A percentile compares a stretch with the other conserved stretches of the same genome.
Conservation (phyloP, 2,329 filamentous ascomycete species). For the Biscogniauxia sp. region DNA sequence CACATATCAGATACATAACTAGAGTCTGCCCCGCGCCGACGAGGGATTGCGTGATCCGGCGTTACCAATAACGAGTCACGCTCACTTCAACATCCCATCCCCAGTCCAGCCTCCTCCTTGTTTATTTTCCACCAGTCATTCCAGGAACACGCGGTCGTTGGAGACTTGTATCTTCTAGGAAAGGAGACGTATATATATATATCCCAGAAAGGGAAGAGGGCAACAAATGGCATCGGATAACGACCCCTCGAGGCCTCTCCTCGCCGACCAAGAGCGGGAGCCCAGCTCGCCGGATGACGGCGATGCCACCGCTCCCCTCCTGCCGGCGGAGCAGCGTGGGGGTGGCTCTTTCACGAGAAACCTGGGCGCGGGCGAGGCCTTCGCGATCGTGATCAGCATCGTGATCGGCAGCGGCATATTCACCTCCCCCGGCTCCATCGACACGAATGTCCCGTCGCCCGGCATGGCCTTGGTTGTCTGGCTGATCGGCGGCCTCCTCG, state of each 20-base stretch:
- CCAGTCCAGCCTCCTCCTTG: not conserved
- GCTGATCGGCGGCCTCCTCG: slow-evolving; percentile 59
- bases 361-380: slow-evolving; percentile 36
- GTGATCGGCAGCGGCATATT: slow-evolving; percentile 66
- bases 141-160: not conserved
- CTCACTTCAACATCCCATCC: not conserved
- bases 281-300: slow-evolving; percentile 1
- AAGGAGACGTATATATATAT: no score
- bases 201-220: not conserved
- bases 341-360: slow-evolving; percentile 30
- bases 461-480: slow-evolving; percentile 57
- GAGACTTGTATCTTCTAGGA: no score
- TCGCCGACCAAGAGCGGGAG: slow-evolving; percentile 11
- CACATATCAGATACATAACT: no score
- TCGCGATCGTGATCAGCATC: slow-evolving; percentile 60
- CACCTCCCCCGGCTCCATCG: slow-evolving; percentile 61
- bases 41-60: not conserved
- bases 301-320: slow-evolving; percentile 4
- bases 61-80: not conserved
- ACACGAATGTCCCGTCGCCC: slow-evolving; percentile 61
- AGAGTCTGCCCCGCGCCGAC: not conserved
- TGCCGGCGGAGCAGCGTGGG: slow-evolving; percentile 6
- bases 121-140: not conserved
- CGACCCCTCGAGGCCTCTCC: slow-evolving; percentile 15
- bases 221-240: slow-evolving; percentile 9